These are phyloP conservation scores for Myrica gale DNA, from an alignment of 306 rosid species.

Conservation along the genomic window DNA sequence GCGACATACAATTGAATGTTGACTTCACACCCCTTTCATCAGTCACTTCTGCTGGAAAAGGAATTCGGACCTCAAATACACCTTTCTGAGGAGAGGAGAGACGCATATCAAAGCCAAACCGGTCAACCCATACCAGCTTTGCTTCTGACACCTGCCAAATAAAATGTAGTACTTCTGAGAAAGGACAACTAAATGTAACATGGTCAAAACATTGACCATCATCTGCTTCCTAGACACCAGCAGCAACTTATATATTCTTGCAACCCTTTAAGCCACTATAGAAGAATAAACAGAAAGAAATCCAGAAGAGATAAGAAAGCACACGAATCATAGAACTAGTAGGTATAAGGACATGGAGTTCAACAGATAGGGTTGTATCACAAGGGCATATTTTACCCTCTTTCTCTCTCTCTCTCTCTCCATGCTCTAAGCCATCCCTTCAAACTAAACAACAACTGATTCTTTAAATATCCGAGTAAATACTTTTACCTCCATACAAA, in stretches of 20 bases:
- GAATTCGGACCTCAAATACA: slow-evolving; percentile 70
- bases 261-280: too few species aligned
- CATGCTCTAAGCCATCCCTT: too few species aligned
- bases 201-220: too few species aligned
- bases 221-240: background rate
- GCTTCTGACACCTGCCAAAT: slow-evolving; percentile 68
- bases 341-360: too few species aligned
- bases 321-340: background rate
- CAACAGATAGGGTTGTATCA: too few species aligned
- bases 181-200: slow-evolving; percentile 19
- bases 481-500: too few species aligned
- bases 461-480: too few species aligned
- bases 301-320: background rate
- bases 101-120: slow-evolving; percentile 81
- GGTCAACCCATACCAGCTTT: slow-evolving; percentile 88
- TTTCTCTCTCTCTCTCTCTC: too few species aligned
- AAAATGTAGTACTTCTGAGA: background rate
- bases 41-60: slow-evolving; percentile 75
- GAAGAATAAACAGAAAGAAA: background rate
- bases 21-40: slow-evolving; percentile 93
- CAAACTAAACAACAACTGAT: too few species aligned
- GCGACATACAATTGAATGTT: slow-evolving; percentile 84
- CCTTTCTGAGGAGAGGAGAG: slow-evolving; percentile 58
- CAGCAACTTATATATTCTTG: background rate
- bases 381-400: too few species aligned